Conservation (phyloP, 306 rosid genomes). For the Erythrophleum fordii region DNA sequence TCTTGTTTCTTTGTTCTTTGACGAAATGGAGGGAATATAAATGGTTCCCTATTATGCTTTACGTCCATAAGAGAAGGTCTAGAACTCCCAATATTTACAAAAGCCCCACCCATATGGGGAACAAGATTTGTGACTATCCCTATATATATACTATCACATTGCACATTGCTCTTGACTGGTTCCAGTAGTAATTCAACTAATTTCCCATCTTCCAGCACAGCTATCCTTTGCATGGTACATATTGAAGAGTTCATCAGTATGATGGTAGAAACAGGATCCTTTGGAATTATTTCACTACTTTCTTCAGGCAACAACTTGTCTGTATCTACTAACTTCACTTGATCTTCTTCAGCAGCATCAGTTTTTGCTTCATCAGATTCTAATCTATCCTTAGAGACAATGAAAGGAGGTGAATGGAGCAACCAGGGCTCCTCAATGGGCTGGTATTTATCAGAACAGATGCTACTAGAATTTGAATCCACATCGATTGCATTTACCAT, state of each 20-base stretch:
- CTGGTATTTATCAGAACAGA: slow-evolving; percentile 55
- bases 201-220: slow-evolving; percentile 85
- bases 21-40: slow-evolving; percentile 88
- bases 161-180: slow-evolving; percentile 94
- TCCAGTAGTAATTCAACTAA: slow-evolving; percentile 87
- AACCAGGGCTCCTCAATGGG: slow-evolving; percentile 98
- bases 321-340: slow-evolving; percentile 52
- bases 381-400: slow-evolving; percentile 48
- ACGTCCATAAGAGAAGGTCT: slow-evolving; percentile 89
- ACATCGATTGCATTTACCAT: slow-evolving; percentile 29
- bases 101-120: slow-evolving; percentile 97
- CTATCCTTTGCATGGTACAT: slow-evolving; percentile 98
- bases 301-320: slow-evolving; percentile 61
- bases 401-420: slow-evolving; percentile 44
- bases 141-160: slow-evolving; percentile 89
- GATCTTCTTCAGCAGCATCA: slow-evolving; percentile 46
- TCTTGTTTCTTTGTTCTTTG: slow-evolving; percentile 56
- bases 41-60: slow-evolving; percentile 81
- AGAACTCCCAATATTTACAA: slow-evolving; percentile 83
- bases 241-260: slow-evolving; percentile 90
- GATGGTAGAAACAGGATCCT: slow-evolving; percentile 65
- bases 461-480: slow-evolving; percentile 47
- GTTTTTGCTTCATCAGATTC: slow-evolving; percentile 48
- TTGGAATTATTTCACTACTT: slow-evolving; percentile 42
- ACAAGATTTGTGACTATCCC: slow-evolving; percentile 86